phyloP scores from a whole-genome alignment of 768 basidiomycete species.

The Phaeotremella skinneri region DNA sequence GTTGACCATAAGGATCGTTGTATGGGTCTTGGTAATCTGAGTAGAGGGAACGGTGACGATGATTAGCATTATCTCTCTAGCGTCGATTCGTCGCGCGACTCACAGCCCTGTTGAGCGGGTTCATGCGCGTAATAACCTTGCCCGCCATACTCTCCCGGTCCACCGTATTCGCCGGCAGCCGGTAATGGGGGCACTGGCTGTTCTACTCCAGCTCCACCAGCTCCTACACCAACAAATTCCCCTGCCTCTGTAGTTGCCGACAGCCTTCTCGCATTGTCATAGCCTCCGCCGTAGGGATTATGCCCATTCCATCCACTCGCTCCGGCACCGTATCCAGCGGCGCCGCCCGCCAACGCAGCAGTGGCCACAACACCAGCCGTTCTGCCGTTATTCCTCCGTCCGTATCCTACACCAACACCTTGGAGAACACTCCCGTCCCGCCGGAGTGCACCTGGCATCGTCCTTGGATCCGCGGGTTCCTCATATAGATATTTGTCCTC shows the following conservation, averaged over 20 bases:
- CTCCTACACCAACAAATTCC: slow-evolving; percentile 39
- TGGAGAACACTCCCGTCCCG: slow-evolving; percentile 22
- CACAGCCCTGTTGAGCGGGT: slow-evolving; percentile 1
- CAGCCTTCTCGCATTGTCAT: slow-evolving; percentile 17
- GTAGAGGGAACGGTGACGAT: no score
- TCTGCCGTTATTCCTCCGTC: slow-evolving; percentile 22
- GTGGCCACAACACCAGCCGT: slow-evolving; percentile 7
- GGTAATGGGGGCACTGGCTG: slow-evolving; percentile 4
- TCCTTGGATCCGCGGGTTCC: slow-evolving; percentile 7
- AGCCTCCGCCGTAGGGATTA: slow-evolving; percentile 4
- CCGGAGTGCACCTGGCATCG: slow-evolving; percentile 25
- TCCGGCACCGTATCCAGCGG: slow-evolving; percentile 10
- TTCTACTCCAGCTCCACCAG: slow-evolving; percentile 36
- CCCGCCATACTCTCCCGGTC: neutral
- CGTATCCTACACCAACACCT: slow-evolving; percentile 38
- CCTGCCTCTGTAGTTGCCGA: slow-evolving; percentile 35
- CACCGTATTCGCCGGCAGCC: neutral
- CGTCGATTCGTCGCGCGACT: neutral
- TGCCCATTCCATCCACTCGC: slow-evolving; percentile 1
- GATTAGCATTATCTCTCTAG: neutral
- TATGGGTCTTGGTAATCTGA: slow-evolving; percentile 19
- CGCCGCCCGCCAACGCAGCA: slow-evolving; percentile 17
- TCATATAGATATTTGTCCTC: slow-evolving; percentile 45
- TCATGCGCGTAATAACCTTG: neutral
- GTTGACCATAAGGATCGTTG: slow-evolving; percentile 29